Evolutionary conservation across 257 asterid species (phyloP).

Genomic region (Vinca minor): DNA sequence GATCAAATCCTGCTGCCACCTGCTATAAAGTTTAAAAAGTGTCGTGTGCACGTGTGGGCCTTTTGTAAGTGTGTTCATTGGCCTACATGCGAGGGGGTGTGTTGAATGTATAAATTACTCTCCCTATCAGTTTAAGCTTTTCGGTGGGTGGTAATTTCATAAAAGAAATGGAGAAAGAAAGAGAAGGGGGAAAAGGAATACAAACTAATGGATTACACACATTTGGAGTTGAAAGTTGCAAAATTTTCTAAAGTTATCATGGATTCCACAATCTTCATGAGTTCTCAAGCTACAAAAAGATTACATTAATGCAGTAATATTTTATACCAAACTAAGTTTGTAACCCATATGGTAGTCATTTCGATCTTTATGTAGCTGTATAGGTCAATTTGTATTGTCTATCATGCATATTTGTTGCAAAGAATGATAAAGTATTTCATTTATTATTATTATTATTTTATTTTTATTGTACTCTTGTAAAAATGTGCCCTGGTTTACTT

Average conservation of each 20-base stretch:
- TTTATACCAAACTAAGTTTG: neutral
- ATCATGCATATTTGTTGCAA: neutral
- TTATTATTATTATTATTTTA: too few species aligned
- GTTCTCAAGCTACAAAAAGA: too few species aligned
- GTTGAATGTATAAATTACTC: neutral
- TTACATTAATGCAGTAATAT: neutral
- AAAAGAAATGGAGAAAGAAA: too few species aligned
- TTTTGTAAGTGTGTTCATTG: neutral
- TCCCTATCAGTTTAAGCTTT: neutral
- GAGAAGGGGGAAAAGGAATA: neutral
- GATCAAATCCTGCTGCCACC: neutral
- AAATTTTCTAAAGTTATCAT: neutral
- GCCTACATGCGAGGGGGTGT: neutral
- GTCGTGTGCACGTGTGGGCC: neutral
- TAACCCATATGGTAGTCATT: neutral
- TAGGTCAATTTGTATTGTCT: neutral
- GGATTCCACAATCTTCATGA: neutral
- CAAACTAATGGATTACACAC: too few species aligned
- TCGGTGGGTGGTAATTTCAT: neutral
- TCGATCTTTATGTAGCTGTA: neutral
- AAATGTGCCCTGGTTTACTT: too few species aligned
- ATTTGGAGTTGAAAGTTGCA: too few species aligned
- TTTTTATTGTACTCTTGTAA: too few species aligned
- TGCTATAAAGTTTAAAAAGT: neutral
- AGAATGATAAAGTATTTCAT: too few species aligned